A percentile compares a stretch with the other conserved stretches of the same genome.
Conservation (phyloP, 1,284 basidiomycete species). For the Trametes hirsuta region DNA sequence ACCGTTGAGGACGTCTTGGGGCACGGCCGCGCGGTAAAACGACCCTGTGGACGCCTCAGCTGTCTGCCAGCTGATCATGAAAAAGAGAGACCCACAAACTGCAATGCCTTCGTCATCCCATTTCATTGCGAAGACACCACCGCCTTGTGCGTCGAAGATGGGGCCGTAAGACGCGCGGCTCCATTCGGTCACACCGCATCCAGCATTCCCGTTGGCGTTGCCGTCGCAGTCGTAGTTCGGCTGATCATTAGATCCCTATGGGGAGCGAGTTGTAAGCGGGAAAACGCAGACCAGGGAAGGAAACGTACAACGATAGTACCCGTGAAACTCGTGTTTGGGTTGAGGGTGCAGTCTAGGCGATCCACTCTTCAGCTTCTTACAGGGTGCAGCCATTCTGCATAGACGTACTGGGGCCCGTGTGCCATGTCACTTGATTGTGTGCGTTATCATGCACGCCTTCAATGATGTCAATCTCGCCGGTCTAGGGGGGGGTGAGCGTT, state of each 20-base stretch:
- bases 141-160: conserved; percentile 69
- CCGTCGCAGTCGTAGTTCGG: conserved; percentile 61
- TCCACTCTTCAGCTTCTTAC: background rate
- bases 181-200: conserved; percentile 74
- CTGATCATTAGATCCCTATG: conserved; percentile 42
- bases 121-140: conserved; percentile 80
- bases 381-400: background rate
- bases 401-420: conserved; percentile 56
- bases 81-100: conserved; percentile 55
- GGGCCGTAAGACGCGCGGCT: conserved; percentile 74
- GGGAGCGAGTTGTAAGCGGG: background rate
- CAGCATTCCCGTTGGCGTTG: conserved; percentile 53
- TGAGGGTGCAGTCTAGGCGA: conserved; percentile 48
- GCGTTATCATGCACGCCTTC: conserved; percentile 79
- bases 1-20: conserved; percentile 61
- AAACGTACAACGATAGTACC: conserved; percentile 56
- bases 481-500: conserved; percentile 38
- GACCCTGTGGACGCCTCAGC: conserved; percentile 52
- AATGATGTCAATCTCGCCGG: conserved; percentile 81
- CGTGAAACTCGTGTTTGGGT: conserved; percentile 53
- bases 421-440: conserved; percentile 79
- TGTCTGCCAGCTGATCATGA: background rate
- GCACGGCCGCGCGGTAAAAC: conserved; percentile 74
- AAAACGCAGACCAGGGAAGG: background rate
- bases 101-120: conserved; percentile 77